Evolutionary conservation across 2,329 filamentous ascomycete species (phyloP).

Genomic region (Diaporthe citri): DNA sequence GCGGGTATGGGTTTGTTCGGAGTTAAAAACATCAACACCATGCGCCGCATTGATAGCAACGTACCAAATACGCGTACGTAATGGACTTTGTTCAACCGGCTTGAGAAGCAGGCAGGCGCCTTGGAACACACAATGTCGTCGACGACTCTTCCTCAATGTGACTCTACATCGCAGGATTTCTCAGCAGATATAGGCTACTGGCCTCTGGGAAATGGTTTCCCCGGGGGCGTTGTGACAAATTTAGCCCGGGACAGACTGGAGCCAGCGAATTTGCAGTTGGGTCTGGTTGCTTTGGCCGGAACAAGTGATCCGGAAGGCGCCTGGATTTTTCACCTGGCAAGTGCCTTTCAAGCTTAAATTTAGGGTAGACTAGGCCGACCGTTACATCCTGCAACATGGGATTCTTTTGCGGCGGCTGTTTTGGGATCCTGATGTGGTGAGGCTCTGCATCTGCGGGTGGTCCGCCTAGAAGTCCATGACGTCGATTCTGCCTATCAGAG

Average conservation of each 20-base stretch:
- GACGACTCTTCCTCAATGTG: slow-evolving; percentile 4
- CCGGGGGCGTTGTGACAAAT: not conserved
- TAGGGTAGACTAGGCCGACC: not conserved
- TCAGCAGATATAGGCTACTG: not conserved
- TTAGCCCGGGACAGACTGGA: not conserved
- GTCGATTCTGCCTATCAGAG: slow-evolving; percentile 14
- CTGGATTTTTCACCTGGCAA: not conserved
- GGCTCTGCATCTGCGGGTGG: slow-evolving; percentile 4
- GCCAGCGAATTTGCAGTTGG: not conserved
- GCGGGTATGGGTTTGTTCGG: not conserved
- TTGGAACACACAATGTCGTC: slow-evolving; percentile 9
- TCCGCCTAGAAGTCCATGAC: slow-evolving; percentile 33
- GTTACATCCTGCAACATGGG: slow-evolving; percentile 24
- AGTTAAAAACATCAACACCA: not conserved
- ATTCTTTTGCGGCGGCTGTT: slow-evolving; percentile 7
- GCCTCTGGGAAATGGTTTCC: slow-evolving; percentile 15
- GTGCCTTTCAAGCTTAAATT: slow-evolving; percentile 1
- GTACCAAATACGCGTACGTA: not conserved
- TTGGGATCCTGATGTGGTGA: slow-evolving; percentile 1
- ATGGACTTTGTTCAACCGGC: not conserved
- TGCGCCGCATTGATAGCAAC: not conserved
- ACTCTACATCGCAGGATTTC: slow-evolving; percentile 1
- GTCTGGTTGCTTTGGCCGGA: slow-evolving; percentile 7
- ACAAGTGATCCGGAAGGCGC: not conserved
- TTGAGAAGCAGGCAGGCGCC: not conserved